These are phyloP conservation scores for Corymbia calophylla DNA, from an alignment of 441 rosid species.

Conservation along the genomic window DNA sequence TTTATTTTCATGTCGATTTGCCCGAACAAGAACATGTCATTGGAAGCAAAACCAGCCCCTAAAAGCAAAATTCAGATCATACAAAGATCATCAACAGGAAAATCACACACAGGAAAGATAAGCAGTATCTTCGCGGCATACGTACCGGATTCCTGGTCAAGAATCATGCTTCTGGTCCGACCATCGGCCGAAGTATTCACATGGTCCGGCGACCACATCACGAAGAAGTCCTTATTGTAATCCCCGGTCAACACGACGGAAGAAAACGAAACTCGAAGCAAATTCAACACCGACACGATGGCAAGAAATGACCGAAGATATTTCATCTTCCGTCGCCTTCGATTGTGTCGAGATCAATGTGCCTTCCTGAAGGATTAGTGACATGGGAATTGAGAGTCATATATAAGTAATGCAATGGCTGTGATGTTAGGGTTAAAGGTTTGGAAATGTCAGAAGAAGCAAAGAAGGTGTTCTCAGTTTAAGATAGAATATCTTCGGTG, in stretches of 20 bases:
- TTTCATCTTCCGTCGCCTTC: not conserved
- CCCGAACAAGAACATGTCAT: conserved; percentile 65
- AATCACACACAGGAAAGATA: not conserved
- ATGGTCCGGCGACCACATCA: conserved; percentile 74
- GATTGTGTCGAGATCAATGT: not conserved
- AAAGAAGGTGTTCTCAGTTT: conserved; percentile 18
- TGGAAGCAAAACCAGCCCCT: conserved; percentile 75
- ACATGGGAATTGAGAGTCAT: not conserved
- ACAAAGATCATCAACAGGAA: not conserved
- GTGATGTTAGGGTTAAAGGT: not conserved
- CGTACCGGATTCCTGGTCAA: conserved; percentile 72
- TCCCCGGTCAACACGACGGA: conserved; percentile 57
- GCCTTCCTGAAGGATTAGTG: not conserved
- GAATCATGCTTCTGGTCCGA: conserved; percentile 49
- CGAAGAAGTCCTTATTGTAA: conserved; percentile 57
- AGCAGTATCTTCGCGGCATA: not conserved
- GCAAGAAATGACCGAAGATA: not conserved
- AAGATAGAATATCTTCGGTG: conserved; percentile 42
- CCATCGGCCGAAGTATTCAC: conserved; percentile 65
- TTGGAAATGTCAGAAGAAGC: conserved; percentile 6
- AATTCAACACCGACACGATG: conserved; percentile 11
- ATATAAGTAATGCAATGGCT: conserved; percentile 19
- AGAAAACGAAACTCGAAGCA: conserved; percentile 27
- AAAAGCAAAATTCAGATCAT: not conserved
- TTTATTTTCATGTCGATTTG: conserved; percentile 70